Evolutionary conservation across 2,329 filamentous ascomycete genomes (phyloP).

Genomic region (Parastagonospora avenae): DNA sequence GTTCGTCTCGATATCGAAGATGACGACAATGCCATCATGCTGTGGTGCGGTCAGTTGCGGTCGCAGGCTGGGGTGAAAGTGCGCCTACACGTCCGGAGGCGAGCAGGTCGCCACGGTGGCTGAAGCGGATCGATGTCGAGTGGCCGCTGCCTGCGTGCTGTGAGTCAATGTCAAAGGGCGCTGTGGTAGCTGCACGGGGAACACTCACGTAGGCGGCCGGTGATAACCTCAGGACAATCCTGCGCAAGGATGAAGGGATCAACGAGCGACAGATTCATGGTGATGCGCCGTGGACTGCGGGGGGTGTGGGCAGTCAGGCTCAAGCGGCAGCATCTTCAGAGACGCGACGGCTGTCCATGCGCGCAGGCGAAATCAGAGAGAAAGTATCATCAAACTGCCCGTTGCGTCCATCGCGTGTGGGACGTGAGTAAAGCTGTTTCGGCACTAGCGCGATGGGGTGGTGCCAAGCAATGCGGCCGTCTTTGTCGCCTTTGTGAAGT

Average conservation of each 20-base stretch:
- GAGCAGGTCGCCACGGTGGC: constrained; percentile 90
- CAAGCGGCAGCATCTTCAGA: constrained; percentile 27
- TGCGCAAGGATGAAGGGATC: constrained; percentile 74
- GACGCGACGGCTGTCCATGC: constrained; percentile 17
- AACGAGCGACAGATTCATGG: constrained; percentile 73
- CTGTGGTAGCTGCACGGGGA: constrained; percentile 63
- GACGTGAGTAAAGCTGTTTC: constrained; percentile 7
- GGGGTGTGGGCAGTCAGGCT: constrained; percentile 15
- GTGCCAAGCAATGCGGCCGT: constrained; percentile 2
- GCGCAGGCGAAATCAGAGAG: constrained; percentile 12
- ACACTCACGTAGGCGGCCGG: constrained; percentile 77
- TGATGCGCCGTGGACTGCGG: constrained; percentile 18
- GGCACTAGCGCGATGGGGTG: constrained; percentile 7
- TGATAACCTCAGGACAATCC: constrained; percentile 90
- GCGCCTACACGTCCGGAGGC: constrained; percentile 79
- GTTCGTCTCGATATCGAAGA: constrained; percentile 98
- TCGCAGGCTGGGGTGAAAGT: constrained; percentile 1
- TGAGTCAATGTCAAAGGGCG: constrained; percentile 37
- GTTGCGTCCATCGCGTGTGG: not conserved
- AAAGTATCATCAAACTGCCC: not conserved
- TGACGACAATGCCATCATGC: constrained; percentile 87
- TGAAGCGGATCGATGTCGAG: constrained; percentile 79
- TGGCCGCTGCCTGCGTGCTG: constrained; percentile 61
- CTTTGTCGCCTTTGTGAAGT: constrained; percentile 17
- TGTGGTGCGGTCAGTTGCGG: constrained; percentile 35